Percentiles rank a stretch among this genome's conserved stretches.
phyloP scores from a whole-genome alignment of 2,329 filamentous ascomycete genomes.

The Kalmusia sp. region DNA sequence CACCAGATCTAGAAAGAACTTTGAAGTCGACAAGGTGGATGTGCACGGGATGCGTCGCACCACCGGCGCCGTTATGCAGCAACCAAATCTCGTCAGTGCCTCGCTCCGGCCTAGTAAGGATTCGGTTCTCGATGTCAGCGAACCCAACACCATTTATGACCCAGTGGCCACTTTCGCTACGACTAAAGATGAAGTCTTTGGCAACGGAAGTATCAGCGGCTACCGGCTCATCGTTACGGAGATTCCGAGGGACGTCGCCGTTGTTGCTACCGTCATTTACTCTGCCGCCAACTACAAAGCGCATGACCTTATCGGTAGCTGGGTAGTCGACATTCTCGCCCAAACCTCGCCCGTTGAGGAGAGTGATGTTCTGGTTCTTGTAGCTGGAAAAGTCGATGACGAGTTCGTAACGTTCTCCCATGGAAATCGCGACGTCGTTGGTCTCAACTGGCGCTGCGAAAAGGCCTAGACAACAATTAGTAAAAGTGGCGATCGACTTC shows the following conservation, averaged over 20 bases:
- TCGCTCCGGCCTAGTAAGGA: slow-evolving; percentile 41
- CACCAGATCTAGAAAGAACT: slow-evolving; percentile 36
- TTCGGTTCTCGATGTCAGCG: slow-evolving; percentile 36
- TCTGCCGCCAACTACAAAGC: slow-evolving; percentile 54
- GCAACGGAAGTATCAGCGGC: slow-evolving; percentile 40
- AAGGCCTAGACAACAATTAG: slow-evolving; percentile 39
- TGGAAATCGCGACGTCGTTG: slow-evolving; percentile 56
- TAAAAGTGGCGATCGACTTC: not conserved
- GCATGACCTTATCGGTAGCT: slow-evolving; percentile 52
- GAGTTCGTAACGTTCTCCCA: slow-evolving; percentile 66
- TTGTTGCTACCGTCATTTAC: slow-evolving; percentile 20
- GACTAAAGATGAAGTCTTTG: slow-evolving; percentile 12
- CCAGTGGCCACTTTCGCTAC: slow-evolving; percentile 30
- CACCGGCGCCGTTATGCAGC: slow-evolving; percentile 56
- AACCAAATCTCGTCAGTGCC: slow-evolving; percentile 46
- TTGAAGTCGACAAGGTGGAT: slow-evolving; percentile 67
- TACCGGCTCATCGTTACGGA: slow-evolving; percentile 24
- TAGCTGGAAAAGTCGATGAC: slow-evolving; percentile 64
- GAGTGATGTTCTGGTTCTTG: slow-evolving; percentile 52
- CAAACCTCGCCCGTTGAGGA: not conserved
- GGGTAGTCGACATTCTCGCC: slow-evolving; percentile 57
- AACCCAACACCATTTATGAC: slow-evolving; percentile 41
- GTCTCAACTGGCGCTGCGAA: slow-evolving; percentile 52
- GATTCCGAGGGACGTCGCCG: slow-evolving; percentile 40
- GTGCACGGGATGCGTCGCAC: slow-evolving; percentile 62